phyloP scores from a whole-genome alignment of 2,329 filamentous ascomycete species.

The Scytalidium lignicola region DNA sequence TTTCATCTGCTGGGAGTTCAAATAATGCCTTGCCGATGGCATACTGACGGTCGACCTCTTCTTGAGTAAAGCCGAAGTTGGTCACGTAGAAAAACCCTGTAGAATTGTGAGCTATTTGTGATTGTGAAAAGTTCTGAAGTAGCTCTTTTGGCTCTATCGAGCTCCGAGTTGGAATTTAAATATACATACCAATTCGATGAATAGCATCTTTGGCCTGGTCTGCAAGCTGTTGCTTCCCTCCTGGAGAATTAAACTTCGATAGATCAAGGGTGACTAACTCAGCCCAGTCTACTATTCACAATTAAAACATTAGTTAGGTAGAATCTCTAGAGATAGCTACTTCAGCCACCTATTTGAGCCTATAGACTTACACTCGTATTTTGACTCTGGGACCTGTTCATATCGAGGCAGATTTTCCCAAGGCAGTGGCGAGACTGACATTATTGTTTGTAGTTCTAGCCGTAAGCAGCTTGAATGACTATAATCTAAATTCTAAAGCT shows the following conservation, averaged over 20 bases:
- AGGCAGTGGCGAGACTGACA: no score
- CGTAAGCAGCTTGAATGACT: no score
- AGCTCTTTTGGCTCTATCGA: no score
- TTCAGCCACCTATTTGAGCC: no score
- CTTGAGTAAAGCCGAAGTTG: slow-evolving; percentile 53
- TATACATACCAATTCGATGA: slow-evolving; percentile 32
- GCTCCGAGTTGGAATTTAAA: neutral
- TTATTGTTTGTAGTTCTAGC: no score
- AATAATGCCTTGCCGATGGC: slow-evolving; percentile 54
- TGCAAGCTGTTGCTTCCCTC: slow-evolving; percentile 43
- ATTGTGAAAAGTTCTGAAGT: neutral
- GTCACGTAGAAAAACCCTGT: slow-evolving; percentile 52
- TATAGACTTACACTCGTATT: no score
- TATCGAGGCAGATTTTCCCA: no score
- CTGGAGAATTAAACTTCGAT: slow-evolving; percentile 39
- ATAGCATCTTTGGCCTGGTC: slow-evolving; percentile 45
- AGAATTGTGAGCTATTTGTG: neutral
- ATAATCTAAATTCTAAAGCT: no score
- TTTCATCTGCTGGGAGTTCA: slow-evolving; percentile 49
- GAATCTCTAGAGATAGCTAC: no score
- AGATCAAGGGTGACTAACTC: slow-evolving; percentile 49
- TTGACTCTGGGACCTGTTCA: no score
- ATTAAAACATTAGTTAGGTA: no score
- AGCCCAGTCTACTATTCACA: slow-evolving; percentile 33
- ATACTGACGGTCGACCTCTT: slow-evolving; percentile 54